Base-by-base conservation (phyloP, 2,329 filamentous ascomycete species). In the Fusarium decemcellulare region DNA sequence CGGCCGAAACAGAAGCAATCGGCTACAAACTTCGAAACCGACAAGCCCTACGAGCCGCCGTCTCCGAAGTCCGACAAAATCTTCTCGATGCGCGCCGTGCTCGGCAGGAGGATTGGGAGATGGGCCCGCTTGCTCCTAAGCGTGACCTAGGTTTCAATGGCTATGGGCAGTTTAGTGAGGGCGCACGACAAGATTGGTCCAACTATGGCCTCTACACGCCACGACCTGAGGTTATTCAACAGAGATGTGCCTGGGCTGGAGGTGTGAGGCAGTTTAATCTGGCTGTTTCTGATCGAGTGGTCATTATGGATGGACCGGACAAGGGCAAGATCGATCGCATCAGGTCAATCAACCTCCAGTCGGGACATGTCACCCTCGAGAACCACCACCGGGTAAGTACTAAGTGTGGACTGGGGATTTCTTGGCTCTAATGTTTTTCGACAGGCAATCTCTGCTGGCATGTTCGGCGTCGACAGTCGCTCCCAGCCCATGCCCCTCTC, bases 261-360 rank as follows among this genome's bases (percentile, higher is more conserved):
- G 85, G 84, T 37, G 70, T 80, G 34, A 83, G 83, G 71, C 86
- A 86, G 78, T 83, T 93, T 65, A 91, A 90, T 70, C 82, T 95
- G 62, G 87, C 85, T 27, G 76, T 81, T 5, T 90, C 91, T 8
- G 96, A 98, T 80, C 88, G 96, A 63, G 94, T 98, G 34, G 93
- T 95, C 56, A 82, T 98, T 62, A 82, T 94, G 57, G 89, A 91
- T 65, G 95, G 95, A 9, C 87, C 86, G 37, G 92, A 96, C 75
- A 92, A 91, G 82, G 94, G 94, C 74, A 93, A 91, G 82, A 96
- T 99, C 80, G 93, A 93, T 53, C 82, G 83, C n/a, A 88, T 98
- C 46, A 79, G 78, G 63, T 78, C 83, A 2, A 83, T 97, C 47
- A 81, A 89, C 69, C 66, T 76, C 6, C 79, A 85, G 11, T 82